Conservation (phyloP, 192 early-diverging fungal species). For the Linnemannia elongata region DNA sequence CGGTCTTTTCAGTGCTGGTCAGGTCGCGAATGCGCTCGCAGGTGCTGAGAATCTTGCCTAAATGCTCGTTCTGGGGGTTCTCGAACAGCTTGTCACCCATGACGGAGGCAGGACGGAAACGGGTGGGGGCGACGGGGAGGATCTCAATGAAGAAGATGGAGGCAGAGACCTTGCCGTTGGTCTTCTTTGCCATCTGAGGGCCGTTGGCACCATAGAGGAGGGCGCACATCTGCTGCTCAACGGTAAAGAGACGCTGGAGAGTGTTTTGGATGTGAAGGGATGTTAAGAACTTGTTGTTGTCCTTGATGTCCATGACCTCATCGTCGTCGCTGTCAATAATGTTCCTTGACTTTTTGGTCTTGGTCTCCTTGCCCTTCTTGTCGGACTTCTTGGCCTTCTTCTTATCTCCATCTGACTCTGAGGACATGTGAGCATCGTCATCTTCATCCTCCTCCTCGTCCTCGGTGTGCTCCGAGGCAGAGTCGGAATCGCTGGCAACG, state of each 20-base stretch:
- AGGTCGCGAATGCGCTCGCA: conserved; percentile 77
- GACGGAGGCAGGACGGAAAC: conserved; percentile 94
- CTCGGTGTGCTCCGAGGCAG: conserved; percentile 52
- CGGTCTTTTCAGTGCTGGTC: conserved; percentile 43
- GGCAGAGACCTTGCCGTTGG: conserved; percentile 63
- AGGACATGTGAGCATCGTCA: conserved; percentile 55
- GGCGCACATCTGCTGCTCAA: conserved; percentile 81
- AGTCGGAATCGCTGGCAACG: conserved; percentile 38
- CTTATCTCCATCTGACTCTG: conserved; percentile 49
- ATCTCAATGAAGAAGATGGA: conserved; percentile 96
- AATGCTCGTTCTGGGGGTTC: conserved; percentile 94
- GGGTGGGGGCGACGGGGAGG: conserved; percentile 91
- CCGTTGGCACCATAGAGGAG: conserved; percentile 86
- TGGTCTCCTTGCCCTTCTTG: conserved; percentile 54
- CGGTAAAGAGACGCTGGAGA: conserved; percentile 81
- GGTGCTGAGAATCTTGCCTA: conserved; percentile 87
- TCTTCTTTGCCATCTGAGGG: conserved; percentile 54
- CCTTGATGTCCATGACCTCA: conserved; percentile 48
- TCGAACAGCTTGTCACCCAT: conserved; percentile 93
- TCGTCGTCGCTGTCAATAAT: conserved; percentile 55
- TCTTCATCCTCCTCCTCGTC: conserved; percentile 43
- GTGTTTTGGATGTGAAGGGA: conserved; percentile 86
- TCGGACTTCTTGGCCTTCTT: conserved; percentile 39
- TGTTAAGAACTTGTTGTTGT: conserved; percentile 68
- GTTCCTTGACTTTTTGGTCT: conserved; percentile 59